These are phyloP conservation scores for Coprinopsis sp. DNA, from an alignment of 768 basidiomycete species.

Conservation along the genomic window DNA sequence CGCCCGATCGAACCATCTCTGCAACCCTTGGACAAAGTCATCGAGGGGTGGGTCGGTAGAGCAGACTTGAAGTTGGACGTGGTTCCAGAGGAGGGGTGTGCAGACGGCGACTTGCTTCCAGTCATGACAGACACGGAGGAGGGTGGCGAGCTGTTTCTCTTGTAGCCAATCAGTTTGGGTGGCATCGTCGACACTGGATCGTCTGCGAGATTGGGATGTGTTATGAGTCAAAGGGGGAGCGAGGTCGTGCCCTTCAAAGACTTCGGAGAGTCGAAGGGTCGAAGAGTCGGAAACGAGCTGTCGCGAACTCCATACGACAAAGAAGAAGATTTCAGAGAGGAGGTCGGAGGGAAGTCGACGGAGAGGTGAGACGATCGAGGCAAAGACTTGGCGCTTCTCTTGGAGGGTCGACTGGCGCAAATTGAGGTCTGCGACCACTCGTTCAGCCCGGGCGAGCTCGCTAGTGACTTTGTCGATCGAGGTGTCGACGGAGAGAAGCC, in stretches of 20 bases:
- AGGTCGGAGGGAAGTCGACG: conserved; percentile 4
- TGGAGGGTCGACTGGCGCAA: background rate
- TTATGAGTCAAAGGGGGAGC: too few relatives aligned
- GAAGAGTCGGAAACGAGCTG: background rate
- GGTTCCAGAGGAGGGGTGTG: background rate
- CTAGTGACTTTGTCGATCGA: background rate
- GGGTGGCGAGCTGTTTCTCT: background rate
- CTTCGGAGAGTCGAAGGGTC: too few relatives aligned
- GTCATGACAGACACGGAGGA: conserved; percentile 5
- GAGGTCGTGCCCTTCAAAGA: too few relatives aligned
- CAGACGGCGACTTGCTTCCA: background rate
- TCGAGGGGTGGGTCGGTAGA: conserved; percentile 3
- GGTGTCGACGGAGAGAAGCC: conserved; percentile 3
- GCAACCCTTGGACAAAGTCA: background rate
- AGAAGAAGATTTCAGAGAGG: conserved; percentile 5
- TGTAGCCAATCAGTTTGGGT: background rate
- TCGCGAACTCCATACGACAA: conserved; percentile 6
- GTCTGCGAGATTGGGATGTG: background rate
- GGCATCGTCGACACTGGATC: background rate
- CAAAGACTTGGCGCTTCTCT: background rate
- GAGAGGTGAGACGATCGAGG: conserved; percentile 3
- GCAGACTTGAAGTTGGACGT: conserved; percentile 4
- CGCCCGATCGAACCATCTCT: conserved; percentile 6
- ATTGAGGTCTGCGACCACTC: conserved; percentile 1
- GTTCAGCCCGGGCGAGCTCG: conserved; percentile 1